phyloP scores from a whole-genome alignment of 176 grass and related monocot genomes.

The Eremochloa ophiuroides region DNA sequence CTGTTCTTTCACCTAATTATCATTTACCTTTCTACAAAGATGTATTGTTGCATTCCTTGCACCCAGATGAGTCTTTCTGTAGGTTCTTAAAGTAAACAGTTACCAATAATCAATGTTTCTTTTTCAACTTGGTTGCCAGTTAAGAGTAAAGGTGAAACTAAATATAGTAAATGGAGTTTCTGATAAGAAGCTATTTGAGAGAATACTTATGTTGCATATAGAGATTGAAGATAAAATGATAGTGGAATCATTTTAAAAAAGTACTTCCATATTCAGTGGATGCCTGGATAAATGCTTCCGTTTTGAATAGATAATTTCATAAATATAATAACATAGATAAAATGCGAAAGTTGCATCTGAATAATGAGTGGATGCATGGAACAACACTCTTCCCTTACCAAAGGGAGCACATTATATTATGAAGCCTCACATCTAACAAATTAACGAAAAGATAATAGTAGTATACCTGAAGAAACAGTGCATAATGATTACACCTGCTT shows the following conservation, averaged over 20 bases:
- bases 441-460: background rate
- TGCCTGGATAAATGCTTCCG: no score
- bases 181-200: background rate
- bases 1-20: background rate
- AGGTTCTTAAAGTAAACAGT: background rate
- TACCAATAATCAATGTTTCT: background rate
- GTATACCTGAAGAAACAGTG: background rate
- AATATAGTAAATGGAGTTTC: background rate
- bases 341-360: background rate
- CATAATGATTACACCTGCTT: background rate
- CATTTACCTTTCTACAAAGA: background rate
- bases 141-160: background rate
- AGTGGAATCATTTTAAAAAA: background rate
- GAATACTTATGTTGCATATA: background rate
- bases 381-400: background rate
- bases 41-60: background rate
- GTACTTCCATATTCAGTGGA: background rate
- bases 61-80: background rate
- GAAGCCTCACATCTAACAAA: background rate
- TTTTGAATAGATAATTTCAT: background rate
- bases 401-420: background rate
- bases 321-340: slow-evolving; percentile 1
- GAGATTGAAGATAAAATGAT: background rate
- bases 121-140: background rate
- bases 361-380: background rate